A percentile compares a stretch with the other conserved stretches of the same genome.
Conservation (phyloP, 371 early-diverging fungal genomes). For the Rhizopus sp. region DNA sequence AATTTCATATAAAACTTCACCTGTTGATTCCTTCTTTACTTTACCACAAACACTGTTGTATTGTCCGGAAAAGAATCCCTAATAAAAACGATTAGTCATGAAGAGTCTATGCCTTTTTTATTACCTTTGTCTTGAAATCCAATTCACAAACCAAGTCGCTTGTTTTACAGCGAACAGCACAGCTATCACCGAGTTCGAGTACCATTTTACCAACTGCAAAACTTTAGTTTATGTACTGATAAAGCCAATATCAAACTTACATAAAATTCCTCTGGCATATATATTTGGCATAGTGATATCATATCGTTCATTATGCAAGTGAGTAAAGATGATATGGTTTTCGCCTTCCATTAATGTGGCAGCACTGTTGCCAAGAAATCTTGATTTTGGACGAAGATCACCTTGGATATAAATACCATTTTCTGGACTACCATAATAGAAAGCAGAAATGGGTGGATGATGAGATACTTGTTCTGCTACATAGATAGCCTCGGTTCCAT, state of each 20-base stretch:
- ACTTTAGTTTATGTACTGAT: conserved; percentile 1
- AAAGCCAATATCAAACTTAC: conserved; percentile 16
- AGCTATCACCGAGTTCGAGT: conserved; percentile 86
- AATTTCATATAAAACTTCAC: conserved; percentile 77
- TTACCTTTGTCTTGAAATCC: conserved; percentile 92
- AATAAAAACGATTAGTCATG: background rate
- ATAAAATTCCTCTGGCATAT: conserved; percentile 27
- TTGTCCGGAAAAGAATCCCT: conserved; percentile 77
- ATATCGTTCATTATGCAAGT: conserved; percentile 76
- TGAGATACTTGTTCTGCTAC: conserved; percentile 94
- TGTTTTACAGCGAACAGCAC: conserved; percentile 71
- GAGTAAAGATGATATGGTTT: conserved; percentile 64
- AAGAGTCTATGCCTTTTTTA: background rate
- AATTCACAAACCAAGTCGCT: conserved; percentile 77
- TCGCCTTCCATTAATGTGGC: conserved; percentile 91
- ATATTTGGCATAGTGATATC: conserved; percentile 71
- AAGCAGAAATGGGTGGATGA: conserved; percentile 93
- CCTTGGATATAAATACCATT: conserved; percentile 79
- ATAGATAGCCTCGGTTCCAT: conserved; percentile 76
- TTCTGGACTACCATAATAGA: conserved; percentile 82
- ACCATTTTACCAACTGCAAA: conserved; percentile 83
- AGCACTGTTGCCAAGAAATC: conserved; percentile 91
- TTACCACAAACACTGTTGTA: conserved; percentile 83
- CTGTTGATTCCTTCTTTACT: conserved; percentile 76
- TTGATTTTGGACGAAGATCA: conserved; percentile 83